Base-by-base conservation (phyloP, 2,329 filamentous ascomycete genomes). In the Knufia fluminis region DNA sequence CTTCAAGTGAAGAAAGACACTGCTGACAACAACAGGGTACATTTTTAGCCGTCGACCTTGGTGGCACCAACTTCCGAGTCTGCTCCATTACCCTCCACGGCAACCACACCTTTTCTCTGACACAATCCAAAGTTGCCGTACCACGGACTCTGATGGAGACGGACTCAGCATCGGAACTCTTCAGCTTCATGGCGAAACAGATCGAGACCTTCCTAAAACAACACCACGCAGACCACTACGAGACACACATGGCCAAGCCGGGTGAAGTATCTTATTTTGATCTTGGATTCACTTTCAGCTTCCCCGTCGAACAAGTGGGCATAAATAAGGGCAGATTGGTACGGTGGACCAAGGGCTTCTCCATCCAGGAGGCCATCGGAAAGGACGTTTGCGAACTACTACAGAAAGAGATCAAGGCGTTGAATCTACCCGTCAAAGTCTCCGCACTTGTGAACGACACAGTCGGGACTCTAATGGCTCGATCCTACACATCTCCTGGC, bases 271-370 rank as follows among this genome's bases (percentile, higher is more conserved):
- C 91, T 52, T 79, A 92, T 53, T 95, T 97, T 71, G 86, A 89
- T 60, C 76, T 98, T 36, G 92, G 92, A n/a, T 98, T 98, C 71
- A 98, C 92, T 47, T 98, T 98, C 70, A 94, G 86, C 65, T 98
- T 97, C 71, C 92, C 92, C 2, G 90, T 97, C 33, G 81, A 94
- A 65, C 92, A 98, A 67, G 76, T 86, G 51, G 90, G 88, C 33
- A 95, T 98, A 66, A 97, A 97, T 76, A 91, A 89, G 70, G 92
- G 92, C 53, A 85, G 83, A 50, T 76, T 98, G 48, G 92, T 96
- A 68, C 82, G 92, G 59, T 98, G 92, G 92, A 98, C 92, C 51
- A 98, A 98, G 73, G 92, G 92, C 46, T 98, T 96, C 65, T 88
- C 97, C 64, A 97, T 98, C 58, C 78, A 82, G n/a, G 92, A 97